phyloP scores from a whole-genome alignment of 169 alveolate species.

The Babesia microti region DNA sequence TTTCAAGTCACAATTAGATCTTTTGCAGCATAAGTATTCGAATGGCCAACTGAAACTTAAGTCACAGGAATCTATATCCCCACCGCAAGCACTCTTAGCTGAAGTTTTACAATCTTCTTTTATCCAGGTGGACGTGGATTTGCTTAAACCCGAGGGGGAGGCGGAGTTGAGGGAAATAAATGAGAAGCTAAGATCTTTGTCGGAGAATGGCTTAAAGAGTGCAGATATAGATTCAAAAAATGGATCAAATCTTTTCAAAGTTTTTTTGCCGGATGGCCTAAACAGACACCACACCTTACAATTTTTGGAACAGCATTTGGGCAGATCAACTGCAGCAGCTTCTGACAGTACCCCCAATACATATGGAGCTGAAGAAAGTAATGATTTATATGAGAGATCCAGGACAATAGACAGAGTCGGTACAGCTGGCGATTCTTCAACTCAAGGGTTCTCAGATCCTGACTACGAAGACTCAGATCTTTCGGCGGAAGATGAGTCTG shows the following conservation, averaged over 20 bases:
- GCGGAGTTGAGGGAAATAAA: conserved; percentile 9
- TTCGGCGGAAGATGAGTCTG: conserved; percentile 5
- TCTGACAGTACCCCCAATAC: conserved; percentile 1
- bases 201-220: too few relatives aligned
- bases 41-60: conserved; percentile 1
- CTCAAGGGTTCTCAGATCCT: conserved; percentile 3
- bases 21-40: too few relatives aligned
- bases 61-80: conserved; percentile 6
- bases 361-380: conserved; percentile 6
- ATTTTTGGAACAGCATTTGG: conserved; percentile 21
- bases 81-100: conserved; percentile 26
- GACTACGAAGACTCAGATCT: conserved; percentile 11
- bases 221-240: conserved; percentile 3
- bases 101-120: conserved; percentile 33
- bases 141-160: conserved; percentile 32
- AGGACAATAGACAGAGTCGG: too few relatives aligned
- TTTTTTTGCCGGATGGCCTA: conserved; percentile 20
- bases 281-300: conserved; percentile 30
- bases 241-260: conserved; percentile 23
- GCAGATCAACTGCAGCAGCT: too few relatives aligned
- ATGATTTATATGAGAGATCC: conserved; percentile 2
- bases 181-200: conserved; percentile 10
- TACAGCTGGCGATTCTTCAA: conserved; percentile 2
- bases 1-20: conserved; percentile 33
- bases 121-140: conserved; percentile 33